phyloP scores from a whole-genome alignment of 2,329 filamentous ascomycete species.

The Fusarium sp. region DNA sequence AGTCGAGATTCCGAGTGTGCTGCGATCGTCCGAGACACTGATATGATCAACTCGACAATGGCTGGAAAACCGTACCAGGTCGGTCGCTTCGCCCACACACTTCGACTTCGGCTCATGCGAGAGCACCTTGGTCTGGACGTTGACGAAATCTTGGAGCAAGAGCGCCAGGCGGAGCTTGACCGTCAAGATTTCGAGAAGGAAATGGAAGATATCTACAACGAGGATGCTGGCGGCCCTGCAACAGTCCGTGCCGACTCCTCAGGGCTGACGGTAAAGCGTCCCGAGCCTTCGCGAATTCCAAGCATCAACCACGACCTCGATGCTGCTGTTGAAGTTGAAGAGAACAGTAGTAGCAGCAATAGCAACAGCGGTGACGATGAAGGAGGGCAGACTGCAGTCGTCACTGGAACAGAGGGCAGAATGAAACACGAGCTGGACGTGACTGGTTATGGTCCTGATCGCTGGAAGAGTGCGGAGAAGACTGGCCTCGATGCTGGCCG shows the following conservation, averaged over 20 bases:
- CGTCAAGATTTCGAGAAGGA: constrained; percentile 69
- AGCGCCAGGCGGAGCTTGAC: constrained; percentile 77
- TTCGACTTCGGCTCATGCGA: constrained; percentile 94
- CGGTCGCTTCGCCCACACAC: constrained; percentile 90
- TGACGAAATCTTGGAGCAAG: constrained; percentile 88
- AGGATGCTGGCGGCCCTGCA: constrained; percentile 56
- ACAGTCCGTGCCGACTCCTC: constrained; percentile 11
- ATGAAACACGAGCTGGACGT: constrained; percentile 80
- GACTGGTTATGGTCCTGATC: constrained; percentile 82
- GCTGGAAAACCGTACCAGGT: constrained; percentile 90
- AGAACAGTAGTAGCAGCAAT: constrained; percentile 30
- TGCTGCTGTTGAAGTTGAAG: constrained; percentile 57
- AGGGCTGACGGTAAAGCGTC: constrained; percentile 55
- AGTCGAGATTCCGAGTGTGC: constrained; percentile 93
- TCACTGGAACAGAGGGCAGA: constrained; percentile 68
- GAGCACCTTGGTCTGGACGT: constrained; percentile 97
- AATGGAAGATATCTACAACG: constrained; percentile 75
- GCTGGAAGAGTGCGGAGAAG: constrained; percentile 77
- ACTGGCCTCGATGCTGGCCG: constrained; percentile 74
- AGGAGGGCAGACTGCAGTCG: constrained; percentile 30
- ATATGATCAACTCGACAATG: constrained; percentile 95
- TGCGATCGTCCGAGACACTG: constrained; percentile 90
- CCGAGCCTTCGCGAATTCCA: constrained; percentile 46
- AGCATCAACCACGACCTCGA: constrained; percentile 81
- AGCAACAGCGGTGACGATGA: constrained; percentile 8